Base-by-base conservation (phyloP, 495 filamentous ascomycete genomes). In the Barbatosphaeria neglecta region DNA sequence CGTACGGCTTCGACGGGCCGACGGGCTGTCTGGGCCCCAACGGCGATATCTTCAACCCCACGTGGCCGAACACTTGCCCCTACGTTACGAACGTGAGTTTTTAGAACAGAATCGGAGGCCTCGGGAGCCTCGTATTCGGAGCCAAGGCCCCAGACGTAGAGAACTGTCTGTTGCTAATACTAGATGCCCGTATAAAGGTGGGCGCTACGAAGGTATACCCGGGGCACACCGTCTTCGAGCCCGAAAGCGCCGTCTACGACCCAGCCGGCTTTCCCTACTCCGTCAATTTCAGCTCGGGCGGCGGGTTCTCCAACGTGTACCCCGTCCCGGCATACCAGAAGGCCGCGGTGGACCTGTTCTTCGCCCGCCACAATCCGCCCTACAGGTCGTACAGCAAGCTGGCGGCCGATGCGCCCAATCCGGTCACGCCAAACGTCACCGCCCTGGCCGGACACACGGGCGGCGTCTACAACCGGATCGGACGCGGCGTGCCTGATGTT, bases 281-380 rank as follows among this genome's bases (percentile, higher is more conserved):
- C 59, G 64, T 35, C 49, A 62, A 28, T 53, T 70, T 72, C 62
- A 58, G 56, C 37, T 78, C 75, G 10, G 78, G 78, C 27, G 80
- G 80, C 39, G 80, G 79, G 16, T 84, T 85, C 64, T 77, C 72
- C 55, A 82, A 84, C 56, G 66, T 81, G 55, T 85, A 77, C 63
- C 51, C 66, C 13, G 59, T 68, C n/a, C 77, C 81, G 0, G 48
- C 52, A 5, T 85, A 77, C 53, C 82, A 86, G 54, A 37, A 65
- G n/a, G 18, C 57, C 6, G 73, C 73, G 2, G 74, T 85, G 4
- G 56, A 60, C 2, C 52, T 58, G n/a, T 83, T 73, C 56, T 71
- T 82, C 15, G 66, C 67, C 42, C 57, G 68, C 23, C 59, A 68
- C 6, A 71, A 47, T 15, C 45, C 45, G 18, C 19, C 22, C n/a